Percentiles rank a stretch among this genome's conserved stretches.
Conservation (phyloP, 495 filamentous ascomycete species). For the Aspergillus avenaceus region DNA sequence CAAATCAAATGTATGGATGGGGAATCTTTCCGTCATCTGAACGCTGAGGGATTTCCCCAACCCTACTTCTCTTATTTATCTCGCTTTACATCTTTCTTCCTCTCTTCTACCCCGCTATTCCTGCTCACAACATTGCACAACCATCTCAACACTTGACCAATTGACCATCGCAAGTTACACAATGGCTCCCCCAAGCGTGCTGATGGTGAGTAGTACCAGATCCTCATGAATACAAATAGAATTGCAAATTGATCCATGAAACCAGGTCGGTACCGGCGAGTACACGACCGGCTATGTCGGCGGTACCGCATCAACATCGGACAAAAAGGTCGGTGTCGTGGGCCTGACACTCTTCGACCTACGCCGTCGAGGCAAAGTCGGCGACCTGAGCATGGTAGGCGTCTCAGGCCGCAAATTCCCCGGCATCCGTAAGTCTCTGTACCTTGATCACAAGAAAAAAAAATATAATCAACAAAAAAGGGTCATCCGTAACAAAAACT, state of each 20-base stretch:
- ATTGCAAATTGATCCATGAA: conserved; percentile 7
- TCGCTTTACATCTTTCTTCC: conserved; percentile 8
- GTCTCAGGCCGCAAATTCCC: conserved; percentile 85
- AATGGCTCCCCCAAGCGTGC: conserved; percentile 77
- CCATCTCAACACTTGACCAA: background rate
- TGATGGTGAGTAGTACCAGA: conserved; percentile 61
- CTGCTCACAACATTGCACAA: background rate
- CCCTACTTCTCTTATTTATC: conserved; percentile 5
- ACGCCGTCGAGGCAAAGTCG: conserved; percentile 81
- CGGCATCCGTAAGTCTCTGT: conserved; percentile 72
- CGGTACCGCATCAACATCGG: conserved; percentile 68
- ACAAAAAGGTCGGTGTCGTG: conserved; percentile 93
- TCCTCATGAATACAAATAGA: background rate
- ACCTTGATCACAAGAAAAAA: no score
- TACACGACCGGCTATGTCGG: conserved; percentile 93
- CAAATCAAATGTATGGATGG: conserved; percentile 29
- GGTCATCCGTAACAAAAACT: no score
- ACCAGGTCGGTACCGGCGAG: conserved; percentile 81
- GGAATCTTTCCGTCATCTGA: conserved; percentile 14
- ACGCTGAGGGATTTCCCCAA: background rate
- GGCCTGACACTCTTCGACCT: conserved; percentile 88
- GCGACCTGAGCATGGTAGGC: conserved; percentile 82
- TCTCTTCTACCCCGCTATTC: conserved; percentile 1
- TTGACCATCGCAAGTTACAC: background rate
- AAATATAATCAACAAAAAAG: no score